These are phyloP conservation scores for Kwoniella shivajii DNA, from an alignment of 1,284 basidiomycete species.

Conservation along the genomic window DNA sequence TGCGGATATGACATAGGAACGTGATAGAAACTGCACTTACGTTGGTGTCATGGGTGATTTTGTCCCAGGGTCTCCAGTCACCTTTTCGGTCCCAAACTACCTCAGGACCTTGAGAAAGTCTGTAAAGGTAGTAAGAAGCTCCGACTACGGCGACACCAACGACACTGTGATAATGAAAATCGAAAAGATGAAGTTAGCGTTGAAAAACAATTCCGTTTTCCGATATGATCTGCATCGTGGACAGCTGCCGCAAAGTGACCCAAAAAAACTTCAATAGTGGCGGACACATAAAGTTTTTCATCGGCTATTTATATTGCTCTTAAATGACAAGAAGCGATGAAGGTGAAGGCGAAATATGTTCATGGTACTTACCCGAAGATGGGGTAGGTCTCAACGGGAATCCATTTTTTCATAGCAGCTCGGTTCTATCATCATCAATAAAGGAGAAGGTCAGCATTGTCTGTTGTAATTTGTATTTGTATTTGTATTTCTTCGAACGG, in stretches of 20 bases:
- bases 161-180: constrained; percentile 25
- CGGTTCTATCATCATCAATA: constrained; percentile 11
- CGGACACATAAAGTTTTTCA: background rate
- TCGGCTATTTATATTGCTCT: too few species aligned
- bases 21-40: constrained; percentile 21
- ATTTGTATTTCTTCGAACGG: background rate
- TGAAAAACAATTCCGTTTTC: too few species aligned
- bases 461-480: constrained; percentile 7
- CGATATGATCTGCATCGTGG: too few species aligned
- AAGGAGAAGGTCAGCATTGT: background rate
- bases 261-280: too few species aligned
- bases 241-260: too few species aligned
- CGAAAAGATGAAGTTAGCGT: background rate
- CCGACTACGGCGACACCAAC: constrained; percentile 45
- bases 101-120: constrained; percentile 48
- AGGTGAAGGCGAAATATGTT: background rate
- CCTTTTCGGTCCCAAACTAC: constrained; percentile 51
- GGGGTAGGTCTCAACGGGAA: constrained; percentile 41
- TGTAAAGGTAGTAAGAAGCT: constrained; percentile 46
- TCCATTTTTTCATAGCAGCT: constrained; percentile 29
- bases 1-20: background rate
- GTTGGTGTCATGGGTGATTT: constrained; percentile 52
- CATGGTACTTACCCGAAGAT: constrained; percentile 39
- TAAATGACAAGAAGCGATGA: too few species aligned
- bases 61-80: constrained; percentile 53